Evolutionary conservation across 75 land plant genomes (phyloP).

Genomic region (Picea sitchensis): DNA sequence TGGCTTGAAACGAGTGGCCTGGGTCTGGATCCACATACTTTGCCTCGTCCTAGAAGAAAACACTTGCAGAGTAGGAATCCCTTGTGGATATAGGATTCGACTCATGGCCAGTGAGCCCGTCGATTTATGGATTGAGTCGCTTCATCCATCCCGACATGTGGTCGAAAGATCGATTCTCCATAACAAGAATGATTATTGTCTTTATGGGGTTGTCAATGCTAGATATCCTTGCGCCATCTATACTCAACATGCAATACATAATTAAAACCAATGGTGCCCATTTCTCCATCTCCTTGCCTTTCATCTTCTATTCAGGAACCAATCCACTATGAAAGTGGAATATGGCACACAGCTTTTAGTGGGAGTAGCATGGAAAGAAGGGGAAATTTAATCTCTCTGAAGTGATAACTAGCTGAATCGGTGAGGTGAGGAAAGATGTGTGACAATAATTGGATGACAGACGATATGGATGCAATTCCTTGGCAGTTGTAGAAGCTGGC

Average conservation of each 20-base stretch:
- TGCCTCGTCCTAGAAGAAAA: conserved; percentile 71
- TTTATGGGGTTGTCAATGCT: conserved; percentile 30
- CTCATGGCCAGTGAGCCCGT: neutral
- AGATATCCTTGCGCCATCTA: neutral
- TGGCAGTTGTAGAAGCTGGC: no score
- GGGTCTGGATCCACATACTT: conserved; percentile 90
- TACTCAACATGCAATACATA: neutral
- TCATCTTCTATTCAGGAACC: no score
- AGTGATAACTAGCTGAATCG: no score
- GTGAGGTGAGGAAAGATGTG: no score
- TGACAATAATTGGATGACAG: no score
- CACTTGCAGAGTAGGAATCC: conserved; percentile 45
- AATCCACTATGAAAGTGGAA: no score
- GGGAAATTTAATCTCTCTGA: no score
- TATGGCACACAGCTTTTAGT: no score
- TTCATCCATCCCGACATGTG: conserved; percentile 64
- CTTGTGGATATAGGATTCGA: conserved; percentile 35
- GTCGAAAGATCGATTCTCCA: conserved; percentile 68
- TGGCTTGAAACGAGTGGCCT: conserved; percentile 95
- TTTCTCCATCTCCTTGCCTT: neutral
- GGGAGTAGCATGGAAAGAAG: no score
- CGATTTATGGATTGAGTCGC: conserved; percentile 31
- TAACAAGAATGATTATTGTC: conserved; percentile 47
- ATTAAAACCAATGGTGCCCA: neutral
- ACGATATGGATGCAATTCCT: no score